phyloP scores from a whole-genome alignment of 805 yeast species.

The Tetrapisispora nanseiensis region DNA sequence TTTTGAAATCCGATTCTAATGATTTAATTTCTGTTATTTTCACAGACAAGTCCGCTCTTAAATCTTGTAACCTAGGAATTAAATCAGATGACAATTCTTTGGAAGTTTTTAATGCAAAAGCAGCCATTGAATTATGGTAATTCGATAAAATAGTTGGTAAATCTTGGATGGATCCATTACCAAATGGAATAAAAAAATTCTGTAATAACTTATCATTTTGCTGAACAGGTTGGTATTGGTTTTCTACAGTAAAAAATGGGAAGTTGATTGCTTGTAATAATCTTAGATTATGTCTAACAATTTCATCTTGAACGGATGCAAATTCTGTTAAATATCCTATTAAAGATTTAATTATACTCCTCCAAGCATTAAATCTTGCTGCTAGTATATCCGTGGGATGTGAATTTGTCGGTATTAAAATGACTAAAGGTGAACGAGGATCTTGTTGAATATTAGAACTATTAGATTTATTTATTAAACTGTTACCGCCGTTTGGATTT shows the following conservation, averaged over 20 bases:
- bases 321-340: constrained; percentile 68
- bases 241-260: constrained; percentile 27
- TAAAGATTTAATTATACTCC: constrained; percentile 64
- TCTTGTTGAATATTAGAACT: constrained; percentile 23
- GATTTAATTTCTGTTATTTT: constrained; percentile 83
- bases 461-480: constrained; percentile 2
- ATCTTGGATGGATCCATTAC: constrained; percentile 75
- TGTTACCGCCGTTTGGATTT: not conserved
- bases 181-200: constrained; percentile 61
- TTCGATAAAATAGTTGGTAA: constrained; percentile 61
- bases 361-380: constrained; percentile 77
- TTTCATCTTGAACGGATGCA: constrained; percentile 80
- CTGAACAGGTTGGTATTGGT: constrained; percentile 21
- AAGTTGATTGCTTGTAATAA: constrained; percentile 66
- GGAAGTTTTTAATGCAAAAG: constrained; percentile 46
- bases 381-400: constrained; percentile 86
- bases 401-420: constrained; percentile 47
- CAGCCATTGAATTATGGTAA: constrained; percentile 53
- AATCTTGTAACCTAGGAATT: constrained; percentile 56
- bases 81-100: constrained; percentile 52
- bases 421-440: constrained; percentile 40
- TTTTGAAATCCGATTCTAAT: constrained; percentile 75
- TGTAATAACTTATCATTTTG: constrained; percentile 19
- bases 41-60: constrained; percentile 65
- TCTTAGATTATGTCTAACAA: constrained; percentile 71